Evolutionary conservation across 2,329 filamentous ascomycete species (phyloP), one percentile per base, ranked within the genome.

Genomic region (Rasamsonia emersonii): DNA sequence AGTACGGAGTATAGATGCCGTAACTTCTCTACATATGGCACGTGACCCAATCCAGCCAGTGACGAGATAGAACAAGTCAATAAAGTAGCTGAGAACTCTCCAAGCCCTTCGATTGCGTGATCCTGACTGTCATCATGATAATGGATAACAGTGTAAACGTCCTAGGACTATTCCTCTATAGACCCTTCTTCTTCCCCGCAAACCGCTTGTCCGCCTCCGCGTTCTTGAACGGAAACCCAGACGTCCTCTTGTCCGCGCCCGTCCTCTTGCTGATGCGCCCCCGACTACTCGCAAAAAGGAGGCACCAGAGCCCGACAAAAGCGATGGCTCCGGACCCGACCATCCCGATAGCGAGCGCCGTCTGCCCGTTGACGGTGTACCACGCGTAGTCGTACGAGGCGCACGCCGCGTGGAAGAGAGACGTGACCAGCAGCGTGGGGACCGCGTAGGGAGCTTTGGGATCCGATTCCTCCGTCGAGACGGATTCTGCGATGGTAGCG

Each of bases 351-450:
- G 70, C 58, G 49, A 79, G 82, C 0, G 69, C 72, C 8, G 70
- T 64, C 46, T 76, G 69, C 4, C 66, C 64, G 2, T 64, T 54
- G 32, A 63, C 58, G n/a, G 68, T 67, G 59, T 77, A 84, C 53
- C 77, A 71, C 29, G 68, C 68, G 59, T 88, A 91, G 49, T 73
- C 68, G 54, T 83, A 80, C 42, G 78, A 75, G 11, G 77, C 77
- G 4, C 67, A 65, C 0, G 66, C 47, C 11, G 67, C 61, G 54
- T 89, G 82, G 62, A 83, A 82, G 3, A 75, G 39, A 0, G 74
- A 72, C 1, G 81, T 81, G 9, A 86, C 59, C 23, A 78, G 66
- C 13, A 86, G 54, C 2, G 75, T 76, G 2, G 82, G 79, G 21
- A 72, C 63, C 4, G 80, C 79, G 53, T 76, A 79, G 1, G 78